Conservation (phyloP, 2,329 filamentous ascomycete species). For the Myriangium duriaei region DNA sequence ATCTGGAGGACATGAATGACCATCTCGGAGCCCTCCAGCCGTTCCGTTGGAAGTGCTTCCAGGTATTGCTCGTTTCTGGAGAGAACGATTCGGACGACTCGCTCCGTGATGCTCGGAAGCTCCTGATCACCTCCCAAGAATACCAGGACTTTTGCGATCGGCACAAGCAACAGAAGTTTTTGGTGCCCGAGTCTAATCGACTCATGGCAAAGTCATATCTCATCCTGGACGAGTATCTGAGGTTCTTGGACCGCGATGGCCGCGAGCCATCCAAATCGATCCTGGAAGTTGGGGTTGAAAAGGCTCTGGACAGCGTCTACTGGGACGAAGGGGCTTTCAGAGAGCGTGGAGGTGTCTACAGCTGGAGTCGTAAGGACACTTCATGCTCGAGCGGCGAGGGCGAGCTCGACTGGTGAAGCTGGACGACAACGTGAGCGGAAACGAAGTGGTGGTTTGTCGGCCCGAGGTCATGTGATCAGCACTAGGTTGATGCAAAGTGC, state of each 20-base stretch:
- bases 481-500: too few species aligned
- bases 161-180: constrained; percentile 30
- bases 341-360: constrained; percentile 37
- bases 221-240: constrained; percentile 40
- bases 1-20: constrained; percentile 30
- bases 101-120: constrained; percentile 28
- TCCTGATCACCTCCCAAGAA: constrained; percentile 37
- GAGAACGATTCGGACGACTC: constrained; percentile 38
- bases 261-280: constrained; percentile 24
- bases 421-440: too few species aligned
- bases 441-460: too few species aligned
- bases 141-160: constrained; percentile 34
- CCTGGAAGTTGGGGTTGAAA: constrained; percentile 36
- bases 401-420: too few species aligned
- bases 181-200: constrained; percentile 38
- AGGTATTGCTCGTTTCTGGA: constrained; percentile 39
- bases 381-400: too few species aligned
- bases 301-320: constrained; percentile 32
- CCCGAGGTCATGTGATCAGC: too few species aligned
- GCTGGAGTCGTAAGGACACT: constrained; percentile 29
- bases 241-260: constrained; percentile 35
- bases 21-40: constrained; percentile 30
- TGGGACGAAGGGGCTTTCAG: constrained; percentile 37
- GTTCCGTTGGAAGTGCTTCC: constrained; percentile 46
- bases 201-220: constrained; percentile 41